Evolutionary conservation across 257 asterid species (phyloP), one percentile per base, ranked within the genome.

Genomic region (Solanum acaule): DNA sequence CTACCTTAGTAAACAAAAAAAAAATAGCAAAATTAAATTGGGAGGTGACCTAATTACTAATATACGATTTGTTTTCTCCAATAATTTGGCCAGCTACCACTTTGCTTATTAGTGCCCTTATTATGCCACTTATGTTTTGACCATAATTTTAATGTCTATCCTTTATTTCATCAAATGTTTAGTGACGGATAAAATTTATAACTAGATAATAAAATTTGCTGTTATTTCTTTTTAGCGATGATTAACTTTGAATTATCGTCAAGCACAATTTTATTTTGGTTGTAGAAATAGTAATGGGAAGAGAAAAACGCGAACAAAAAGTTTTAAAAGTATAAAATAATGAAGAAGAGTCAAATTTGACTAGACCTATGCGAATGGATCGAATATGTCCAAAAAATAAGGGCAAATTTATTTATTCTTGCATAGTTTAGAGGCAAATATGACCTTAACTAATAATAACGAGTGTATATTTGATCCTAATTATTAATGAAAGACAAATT

Each of bases 1-100:
- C 18, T 37, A 68, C 18, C 8, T 31, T 44, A 31, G 13, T 76
- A 35, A 35, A 75, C 31, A 75, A 72, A 72, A n/a, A 18, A 56
- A 23, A 10, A 10, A 0, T 65, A 6, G 56, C 86, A 82, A 59
- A 65, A n/a, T 16, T 6, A 31, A 89, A 63, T 72, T 89, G 90
- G 91, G 84, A 63, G 89, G 90, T 89, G 88, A 89, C 91, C 90
- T 87, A 89, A 89, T 88, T 31, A 82, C 42, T 61, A 29, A 59
- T 86, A 75, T 25, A 20, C 31, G 38, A 18, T 42, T 87, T 42
- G 63, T 31, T 31, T 63, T 38, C 44, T 70, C 89, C 46, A 81
- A 84, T 61, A 14, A 44, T 56, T 65, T 72, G 86, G 70, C 31
- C 86, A 49, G 22, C 86, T 49, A 82, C 86, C 86, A 82, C 86